Percentiles rank a stretch among this genome's conserved stretches.
Evolutionary conservation across 495 filamentous ascomycete genomes (phyloP).

Genomic region (Astrothelium subdiscretum): DNA sequence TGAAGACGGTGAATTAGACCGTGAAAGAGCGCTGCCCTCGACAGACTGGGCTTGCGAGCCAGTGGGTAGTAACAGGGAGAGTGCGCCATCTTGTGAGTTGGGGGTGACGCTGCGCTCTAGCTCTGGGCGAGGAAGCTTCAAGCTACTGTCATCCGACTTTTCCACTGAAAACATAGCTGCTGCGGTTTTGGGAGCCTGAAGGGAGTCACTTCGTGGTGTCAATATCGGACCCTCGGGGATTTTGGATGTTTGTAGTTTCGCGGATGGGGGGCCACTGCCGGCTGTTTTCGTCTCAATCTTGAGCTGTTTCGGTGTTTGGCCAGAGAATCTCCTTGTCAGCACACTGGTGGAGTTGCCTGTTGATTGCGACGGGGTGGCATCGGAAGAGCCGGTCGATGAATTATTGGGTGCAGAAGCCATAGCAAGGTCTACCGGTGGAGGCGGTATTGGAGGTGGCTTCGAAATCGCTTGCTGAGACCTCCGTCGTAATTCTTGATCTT

Average conservation of each 20-base stretch:
- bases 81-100: not conserved
- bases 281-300: conserved; percentile 65
- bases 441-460: conserved; percentile 18
- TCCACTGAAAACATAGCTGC: not conserved
- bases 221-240: not conserved
- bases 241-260: not conserved
- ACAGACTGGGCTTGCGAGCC: not conserved
- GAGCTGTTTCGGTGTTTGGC: conserved; percentile 63
- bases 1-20: not conserved
- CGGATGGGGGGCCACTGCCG: not conserved
- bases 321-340: conserved; percentile 69
- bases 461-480: conserved; percentile 23
- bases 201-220: not conserved
- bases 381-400: conserved; percentile 18
- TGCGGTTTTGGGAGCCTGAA: not conserved
- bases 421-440: conserved; percentile 21
- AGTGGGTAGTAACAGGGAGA: not conserved
- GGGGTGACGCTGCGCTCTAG: not conserved
- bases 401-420: conserved; percentile 13
- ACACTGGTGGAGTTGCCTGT: conserved; percentile 45
- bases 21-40: not conserved
- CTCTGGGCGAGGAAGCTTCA: not conserved
- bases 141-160: not conserved
- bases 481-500: conserved; percentile 34
- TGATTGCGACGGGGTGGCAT: conserved; percentile 19